Conservation (phyloP, 208 protist species). For the Histomonas meleagridis region DNA sequence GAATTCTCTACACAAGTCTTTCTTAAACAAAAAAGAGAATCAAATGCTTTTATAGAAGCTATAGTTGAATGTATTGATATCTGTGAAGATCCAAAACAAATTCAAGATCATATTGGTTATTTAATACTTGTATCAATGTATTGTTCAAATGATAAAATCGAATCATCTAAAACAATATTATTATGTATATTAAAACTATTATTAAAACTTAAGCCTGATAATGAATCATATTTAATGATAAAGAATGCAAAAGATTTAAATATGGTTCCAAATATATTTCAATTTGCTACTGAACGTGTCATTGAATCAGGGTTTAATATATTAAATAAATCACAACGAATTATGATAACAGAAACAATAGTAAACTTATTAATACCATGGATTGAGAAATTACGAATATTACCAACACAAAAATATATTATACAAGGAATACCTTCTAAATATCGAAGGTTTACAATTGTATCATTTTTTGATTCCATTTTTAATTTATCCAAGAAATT, state of each 20-base stretch:
- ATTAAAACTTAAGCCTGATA: too few species aligned
- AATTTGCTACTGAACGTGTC: slow-evolving; percentile 4
- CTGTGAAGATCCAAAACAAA: neutral
- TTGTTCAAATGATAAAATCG: neutral
- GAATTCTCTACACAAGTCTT: neutral
- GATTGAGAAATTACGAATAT: neutral
- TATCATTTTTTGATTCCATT: neutral
- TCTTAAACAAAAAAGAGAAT: neutral
- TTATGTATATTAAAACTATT: neutral
- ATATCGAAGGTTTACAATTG: neutral
- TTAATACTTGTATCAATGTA: neutral
- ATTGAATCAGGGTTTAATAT: neutral
- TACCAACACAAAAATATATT: neutral
- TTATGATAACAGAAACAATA: neutral
- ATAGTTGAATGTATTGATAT: neutral
- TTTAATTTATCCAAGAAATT: neutral
- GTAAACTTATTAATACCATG: neutral
- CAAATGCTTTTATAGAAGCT: neutral
- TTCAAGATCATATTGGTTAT: neutral
- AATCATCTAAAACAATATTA: neutral
- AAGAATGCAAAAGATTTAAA: neutral
- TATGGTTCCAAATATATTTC: neutral
- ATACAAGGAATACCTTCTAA: neutral
- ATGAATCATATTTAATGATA: neutral
- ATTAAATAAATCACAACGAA: neutral